phyloP scores from a whole-genome alignment of 2,329 filamentous ascomycete genomes.

The Colletotrichum endophyticum region DNA sequence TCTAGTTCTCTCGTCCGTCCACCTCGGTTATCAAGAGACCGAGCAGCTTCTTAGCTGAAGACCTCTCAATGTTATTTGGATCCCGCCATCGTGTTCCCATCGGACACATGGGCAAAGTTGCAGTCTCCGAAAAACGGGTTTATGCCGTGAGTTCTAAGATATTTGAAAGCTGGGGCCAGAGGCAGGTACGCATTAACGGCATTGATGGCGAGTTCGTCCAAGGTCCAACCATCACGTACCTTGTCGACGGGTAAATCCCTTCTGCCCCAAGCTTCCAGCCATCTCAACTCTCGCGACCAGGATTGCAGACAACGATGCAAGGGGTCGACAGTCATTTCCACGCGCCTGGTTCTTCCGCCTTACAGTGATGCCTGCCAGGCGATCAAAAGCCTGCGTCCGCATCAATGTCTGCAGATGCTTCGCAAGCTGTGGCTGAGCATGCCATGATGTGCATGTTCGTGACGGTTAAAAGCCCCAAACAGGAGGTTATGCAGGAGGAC shows the following conservation, averaged over 20 bases:
- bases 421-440: background rate
- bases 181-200: background rate
- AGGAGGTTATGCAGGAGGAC: background rate
- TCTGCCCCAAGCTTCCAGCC: slow-evolving; percentile 9
- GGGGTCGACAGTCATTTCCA: background rate
- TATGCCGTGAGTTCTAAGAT: background rate
- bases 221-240: background rate
- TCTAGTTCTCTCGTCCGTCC: background rate
- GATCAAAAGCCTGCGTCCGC: background rate
- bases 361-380: background rate
- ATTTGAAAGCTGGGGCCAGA: background rate
- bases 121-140: background rate
- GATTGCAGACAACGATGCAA: background rate
- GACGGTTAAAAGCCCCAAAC: slow-evolving; percentile 9
- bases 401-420: background rate
- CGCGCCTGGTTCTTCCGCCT: background rate
- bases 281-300: background rate
- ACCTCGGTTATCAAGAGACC: background rate
- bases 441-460: background rate
- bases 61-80: background rate
- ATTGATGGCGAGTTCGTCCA: slow-evolving; percentile 2
- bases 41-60: background rate
- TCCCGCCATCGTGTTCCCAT: background rate
- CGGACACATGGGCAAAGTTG: background rate
- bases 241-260: background rate